Percentiles rank a stretch among this genome's conserved stretches.
Conservation (phyloP, 768 basidiomycete species). For the Pisolithus sp. region DNA sequence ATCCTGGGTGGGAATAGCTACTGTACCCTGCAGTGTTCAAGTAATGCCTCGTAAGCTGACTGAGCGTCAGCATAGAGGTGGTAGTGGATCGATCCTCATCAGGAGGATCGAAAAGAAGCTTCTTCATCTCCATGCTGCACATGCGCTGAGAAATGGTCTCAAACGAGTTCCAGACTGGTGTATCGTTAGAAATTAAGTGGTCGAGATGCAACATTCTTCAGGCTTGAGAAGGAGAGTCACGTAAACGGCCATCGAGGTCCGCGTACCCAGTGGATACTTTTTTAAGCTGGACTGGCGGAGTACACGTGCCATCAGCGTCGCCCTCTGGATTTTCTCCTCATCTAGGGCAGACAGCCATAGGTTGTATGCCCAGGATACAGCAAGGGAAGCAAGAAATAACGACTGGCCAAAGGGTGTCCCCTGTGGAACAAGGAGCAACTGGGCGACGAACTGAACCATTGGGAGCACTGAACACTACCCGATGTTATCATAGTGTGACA, state of each 20-base stretch:
- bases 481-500: conserved; percentile 1
- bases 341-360: conserved; percentile 28
- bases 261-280: conserved; percentile 12
- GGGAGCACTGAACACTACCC: conserved; percentile 21
- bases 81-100: neutral
- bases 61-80: neutral
- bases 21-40: neutral
- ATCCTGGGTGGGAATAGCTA: neutral
- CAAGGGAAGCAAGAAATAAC: conserved; percentile 25
- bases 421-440: conserved; percentile 29
- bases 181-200: conserved; percentile 11
- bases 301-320: conserved; percentile 11
- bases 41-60: neutral
- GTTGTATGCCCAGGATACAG: conserved; percentile 27
- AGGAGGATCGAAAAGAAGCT: neutral
- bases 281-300: conserved; percentile 10
- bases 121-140: neutral
- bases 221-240: conserved; percentile 11
- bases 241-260: conserved; percentile 15
- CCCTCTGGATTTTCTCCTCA: conserved; percentile 16
- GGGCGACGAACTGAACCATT: conserved; percentile 23
- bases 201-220: neutral
- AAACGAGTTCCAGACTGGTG: neutral
- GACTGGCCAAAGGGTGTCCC: conserved; percentile 27
- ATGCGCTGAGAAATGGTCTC: neutral